Evolutionary conservation across 179 eudicot genomes (phyloP), one percentile per base, ranked within the genome.

Genomic region (Actinidia polygama): DNA sequence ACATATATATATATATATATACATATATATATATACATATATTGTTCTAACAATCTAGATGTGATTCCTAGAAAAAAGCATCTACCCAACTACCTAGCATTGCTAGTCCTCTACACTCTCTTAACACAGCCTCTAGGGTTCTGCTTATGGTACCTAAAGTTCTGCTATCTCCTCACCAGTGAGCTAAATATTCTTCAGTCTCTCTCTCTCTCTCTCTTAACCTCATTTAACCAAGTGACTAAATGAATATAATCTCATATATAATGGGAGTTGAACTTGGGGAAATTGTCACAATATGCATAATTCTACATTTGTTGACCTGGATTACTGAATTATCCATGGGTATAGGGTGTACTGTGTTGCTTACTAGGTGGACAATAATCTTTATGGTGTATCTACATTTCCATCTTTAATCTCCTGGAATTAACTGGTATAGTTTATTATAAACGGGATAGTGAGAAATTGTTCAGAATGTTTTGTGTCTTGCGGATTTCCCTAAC

Each of bases 1-100:
- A n/a, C 86, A 66, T 84, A 83, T 84, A 50, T 15, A 1, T 24
- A 18, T 75, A 19, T 11, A 30, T 14, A 5, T 0, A 10, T 8
- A 64, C 2, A 8, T 24, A 19, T 1, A 16, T 23, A 12, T 30
- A 30, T 11, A 14, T 30, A 9, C 12, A 26, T 21, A 3, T 63
- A 12, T 11, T n/a, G n/a, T n/a, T n/a, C n/a, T n/a, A n/a, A n/a
- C n/a, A n/a, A n/a, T 30, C 36, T 2, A 30, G 36, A 30, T 30
- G 36, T 30, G 36, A 30, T 30, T 30, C 36, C 36, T 30, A 30
- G 36, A 30, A 30, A 2, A 30, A 30, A 1, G 36, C 2, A 30
- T 30, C 36, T 30, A 30, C 36, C 2, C 2, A 30, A 0, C 36
- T 30, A 30, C 36, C 36, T 30, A 30, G 36, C 36, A 30, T 30